Conservation (phyloP, 441 rosid species). For the Adansonia grandidieri region DNA sequence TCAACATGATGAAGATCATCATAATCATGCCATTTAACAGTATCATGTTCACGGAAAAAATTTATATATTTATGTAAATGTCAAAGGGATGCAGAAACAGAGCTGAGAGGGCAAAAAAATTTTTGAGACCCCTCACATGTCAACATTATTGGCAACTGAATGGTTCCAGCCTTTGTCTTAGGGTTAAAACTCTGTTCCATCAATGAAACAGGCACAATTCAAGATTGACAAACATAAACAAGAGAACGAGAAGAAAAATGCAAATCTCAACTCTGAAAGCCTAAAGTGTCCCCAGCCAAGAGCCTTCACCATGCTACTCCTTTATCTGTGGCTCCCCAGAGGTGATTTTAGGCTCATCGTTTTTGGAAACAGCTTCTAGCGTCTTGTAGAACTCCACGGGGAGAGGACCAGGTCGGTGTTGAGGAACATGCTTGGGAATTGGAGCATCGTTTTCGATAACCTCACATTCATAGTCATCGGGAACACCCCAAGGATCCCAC, state of each 20-base stretch:
- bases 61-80: neutral
- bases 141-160: constrained; percentile 43
- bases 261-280: constrained; percentile 28
- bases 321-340: constrained; percentile 51
- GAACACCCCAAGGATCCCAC: constrained; percentile 98
- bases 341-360: constrained; percentile 51
- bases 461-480: constrained; percentile 85
- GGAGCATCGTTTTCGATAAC: constrained; percentile 85
- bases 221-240: constrained; percentile 31
- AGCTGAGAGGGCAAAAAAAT: constrained; percentile 17
- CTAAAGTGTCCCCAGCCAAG: constrained; percentile 17
- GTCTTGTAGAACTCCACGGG: constrained; percentile 84
- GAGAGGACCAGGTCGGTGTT: constrained; percentile 88
- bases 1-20: neutral
- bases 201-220: constrained; percentile 39
- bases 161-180: constrained; percentile 33
- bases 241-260: constrained; percentile 23
- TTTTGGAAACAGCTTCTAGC: constrained; percentile 51
- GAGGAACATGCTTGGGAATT: constrained; percentile 86
- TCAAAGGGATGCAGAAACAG: constrained; percentile 7
- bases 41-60: neutral
- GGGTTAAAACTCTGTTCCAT: constrained; percentile 13
- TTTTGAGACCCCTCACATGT: constrained; percentile 28
- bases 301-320: constrained; percentile 35
- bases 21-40: neutral